Base-by-base conservation (phyloP, 1,139 yeast species). In the Hansenula sp. region DNA sequence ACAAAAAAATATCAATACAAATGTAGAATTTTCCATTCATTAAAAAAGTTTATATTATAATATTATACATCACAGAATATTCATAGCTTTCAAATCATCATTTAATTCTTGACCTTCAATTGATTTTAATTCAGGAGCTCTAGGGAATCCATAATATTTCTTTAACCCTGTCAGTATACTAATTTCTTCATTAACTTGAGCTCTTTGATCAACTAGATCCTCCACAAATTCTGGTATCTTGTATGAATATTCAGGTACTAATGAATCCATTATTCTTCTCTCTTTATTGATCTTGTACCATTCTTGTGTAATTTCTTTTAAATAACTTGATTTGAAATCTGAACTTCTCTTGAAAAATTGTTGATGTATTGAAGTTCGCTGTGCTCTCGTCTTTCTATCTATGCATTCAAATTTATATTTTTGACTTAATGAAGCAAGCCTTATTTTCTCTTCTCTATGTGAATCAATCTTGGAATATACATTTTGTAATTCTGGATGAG, bases 211-310 rank as follows among this genome's bases (percentile, higher is more conserved):
- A 20, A 66, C 61, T 9, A 65, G 57, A 32, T 65, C 43, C 58
- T 68, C 40, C 56, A 64, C 47, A 54, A 59, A 47, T 53, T 59
- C 40, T 46, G 60, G 58, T 43, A 65, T 34, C 52, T 48, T 52
- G 55, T 62, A 42, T 48, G 53, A 38, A 55, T 61, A 45, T 37
- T 73, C 75, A 0, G 81, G 78, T 5, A 71, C 89, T 36, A 82
- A 60, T 50, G 81, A 77, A 60, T 90, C 97, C 78, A 89, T 73
- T 41, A 80, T 81, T 49, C 95, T 75, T 51, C 97, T 73, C 60
- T 92, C 98, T 54, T 83, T 79, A 62, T 90, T 90, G 55, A 90
- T 85, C 51, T 85, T 83, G 65, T 92, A 92, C 97, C 98, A 92
- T 50, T 79, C 74, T 37, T 86, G 78, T 2, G 97, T 90, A 6